phyloP scores from a whole-genome alignment of 1,284 basidiomycete species.

The Marasmius oreades region DNA sequence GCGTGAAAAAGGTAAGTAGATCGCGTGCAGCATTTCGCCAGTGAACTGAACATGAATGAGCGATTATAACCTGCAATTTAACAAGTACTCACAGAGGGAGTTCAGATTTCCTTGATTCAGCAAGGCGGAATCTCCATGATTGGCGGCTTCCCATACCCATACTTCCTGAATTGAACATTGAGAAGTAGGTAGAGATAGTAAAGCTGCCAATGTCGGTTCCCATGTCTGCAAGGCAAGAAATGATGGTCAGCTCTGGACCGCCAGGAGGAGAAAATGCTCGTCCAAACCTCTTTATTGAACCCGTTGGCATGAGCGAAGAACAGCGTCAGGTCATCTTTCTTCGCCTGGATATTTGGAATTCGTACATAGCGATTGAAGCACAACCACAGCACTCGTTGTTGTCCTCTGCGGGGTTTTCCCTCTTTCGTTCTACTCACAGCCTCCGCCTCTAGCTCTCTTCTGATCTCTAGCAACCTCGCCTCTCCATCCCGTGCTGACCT shows the following conservation, averaged over 20 bases:
- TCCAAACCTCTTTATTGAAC: slow-evolving; percentile 74
- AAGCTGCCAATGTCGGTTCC: slow-evolving; percentile 54
- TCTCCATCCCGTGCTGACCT: slow-evolving; percentile 19
- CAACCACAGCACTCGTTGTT: slow-evolving; percentile 48
- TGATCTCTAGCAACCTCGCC: slow-evolving; percentile 23
- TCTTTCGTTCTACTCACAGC: slow-evolving; percentile 20
- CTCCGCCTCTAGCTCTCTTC: slow-evolving; percentile 10
- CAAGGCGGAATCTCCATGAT: slow-evolving; percentile 73
- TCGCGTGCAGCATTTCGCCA: slow-evolving; percentile 73
- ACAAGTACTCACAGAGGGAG: slow-evolving; percentile 45
- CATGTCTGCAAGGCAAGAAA: slow-evolving; percentile 43
- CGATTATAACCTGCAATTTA: not conserved
- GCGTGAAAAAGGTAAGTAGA: slow-evolving; percentile 64
- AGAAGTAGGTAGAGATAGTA: slow-evolving; percentile 38
- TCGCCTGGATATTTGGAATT: slow-evolving; percentile 15
- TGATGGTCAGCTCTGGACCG: not conserved
- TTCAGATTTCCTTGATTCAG: slow-evolving; percentile 57
- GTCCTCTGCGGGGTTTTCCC: slow-evolving; percentile 19
- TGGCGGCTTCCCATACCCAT: slow-evolving; percentile 75
- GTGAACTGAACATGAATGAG: slow-evolving; percentile 42
- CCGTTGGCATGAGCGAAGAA: slow-evolving; percentile 80
- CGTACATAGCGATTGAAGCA: slow-evolving; percentile 54
- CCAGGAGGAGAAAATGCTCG: not conserved
- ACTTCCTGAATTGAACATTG: slow-evolving; percentile 59
- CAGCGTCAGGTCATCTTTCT: slow-evolving; percentile 51